Conservation (phyloP, 768 basidiomycete genomes). For the Calocybe indica region DNA sequence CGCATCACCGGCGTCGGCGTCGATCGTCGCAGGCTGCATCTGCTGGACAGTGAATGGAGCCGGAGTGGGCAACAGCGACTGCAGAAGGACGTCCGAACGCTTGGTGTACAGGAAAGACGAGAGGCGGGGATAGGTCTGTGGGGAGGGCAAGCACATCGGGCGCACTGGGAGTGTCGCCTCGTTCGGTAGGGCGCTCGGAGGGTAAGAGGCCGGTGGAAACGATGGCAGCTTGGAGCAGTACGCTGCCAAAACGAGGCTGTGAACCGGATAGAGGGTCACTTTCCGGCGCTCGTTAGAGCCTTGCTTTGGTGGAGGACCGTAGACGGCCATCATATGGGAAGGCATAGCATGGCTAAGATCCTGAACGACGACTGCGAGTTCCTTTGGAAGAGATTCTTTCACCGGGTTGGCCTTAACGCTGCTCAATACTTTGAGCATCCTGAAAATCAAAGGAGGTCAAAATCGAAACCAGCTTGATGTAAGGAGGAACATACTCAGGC, state of each 20-base stretch:
- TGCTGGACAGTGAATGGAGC: slow-evolving; percentile 20
- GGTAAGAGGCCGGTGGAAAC: slow-evolving; percentile 33
- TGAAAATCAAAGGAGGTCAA: slow-evolving; percentile 15
- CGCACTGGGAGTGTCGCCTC: slow-evolving; percentile 50
- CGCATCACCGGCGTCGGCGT: no score
- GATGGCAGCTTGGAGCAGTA: slow-evolving; percentile 62
- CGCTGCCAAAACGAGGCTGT: slow-evolving; percentile 63
- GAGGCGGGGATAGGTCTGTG: slow-evolving; percentile 53
- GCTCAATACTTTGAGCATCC: slow-evolving; percentile 31
- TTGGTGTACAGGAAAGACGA: slow-evolving; percentile 66
- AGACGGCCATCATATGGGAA: slow-evolving; percentile 50
- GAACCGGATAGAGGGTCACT: slow-evolving; percentile 56
- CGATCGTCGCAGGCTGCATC: no score
- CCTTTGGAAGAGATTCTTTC: slow-evolving; percentile 31
- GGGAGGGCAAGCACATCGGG: slow-evolving; percentile 56
- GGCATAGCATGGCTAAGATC: slow-evolving; percentile 29
- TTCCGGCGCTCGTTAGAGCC: slow-evolving; percentile 17
- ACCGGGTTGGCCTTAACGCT: slow-evolving; percentile 26
- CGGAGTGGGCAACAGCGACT: slow-evolving; percentile 38
- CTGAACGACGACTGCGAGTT: slow-evolving; percentile 35
- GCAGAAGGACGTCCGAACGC: slow-evolving; percentile 42
- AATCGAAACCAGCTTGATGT: background rate
- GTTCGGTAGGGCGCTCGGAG: slow-evolving; percentile 19
- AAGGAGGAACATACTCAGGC: slow-evolving; percentile 25
- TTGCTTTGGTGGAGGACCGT: slow-evolving; percentile 13